Conservation (phyloP, 2,329 filamentous ascomycete species). For the Nothophaeocryptopus gaeumannii region DNA sequence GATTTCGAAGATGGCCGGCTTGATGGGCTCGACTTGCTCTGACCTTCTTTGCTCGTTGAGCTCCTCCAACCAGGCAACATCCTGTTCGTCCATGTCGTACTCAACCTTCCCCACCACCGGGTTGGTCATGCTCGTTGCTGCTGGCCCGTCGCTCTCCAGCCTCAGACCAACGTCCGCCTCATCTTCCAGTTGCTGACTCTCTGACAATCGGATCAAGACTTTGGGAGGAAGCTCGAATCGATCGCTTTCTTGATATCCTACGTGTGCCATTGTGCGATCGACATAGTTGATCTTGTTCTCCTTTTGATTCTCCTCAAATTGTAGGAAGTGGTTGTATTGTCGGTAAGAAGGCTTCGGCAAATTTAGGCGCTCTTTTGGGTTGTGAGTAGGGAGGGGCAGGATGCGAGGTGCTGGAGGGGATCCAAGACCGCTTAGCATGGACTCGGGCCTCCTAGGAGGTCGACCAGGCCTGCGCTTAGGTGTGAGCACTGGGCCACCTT, state of each 20-base stretch:
- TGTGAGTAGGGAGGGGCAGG: slow-evolving; percentile 74
- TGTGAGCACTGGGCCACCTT: slow-evolving; percentile 14
- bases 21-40: slow-evolving; percentile 75
- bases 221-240: slow-evolving; percentile 76
- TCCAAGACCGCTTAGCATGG: slow-evolving; percentile 59
- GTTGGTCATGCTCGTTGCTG: slow-evolving; percentile 52
- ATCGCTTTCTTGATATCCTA: slow-evolving; percentile 94
- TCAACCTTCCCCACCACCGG: slow-evolving; percentile 73
- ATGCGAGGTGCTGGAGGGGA: slow-evolving; percentile 63
- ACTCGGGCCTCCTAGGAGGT: slow-evolving; percentile 61
- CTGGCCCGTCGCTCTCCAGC: slow-evolving; percentile 55
- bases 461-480: slow-evolving; percentile 57
- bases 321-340: slow-evolving; percentile 72
- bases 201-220: slow-evolving; percentile 62
- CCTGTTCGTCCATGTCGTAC: slow-evolving; percentile 99
- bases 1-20: slow-evolving; percentile 92
- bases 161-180: slow-evolving; percentile 53
- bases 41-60: slow-evolving; percentile 75
- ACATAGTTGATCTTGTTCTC: slow-evolving; percentile 82
- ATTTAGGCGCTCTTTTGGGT: slow-evolving; percentile 75
- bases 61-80: slow-evolving; percentile 89
- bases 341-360: slow-evolving; percentile 73
- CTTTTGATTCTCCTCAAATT: slow-evolving; percentile 79
- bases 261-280: slow-evolving; percentile 91
- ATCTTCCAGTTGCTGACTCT: slow-evolving; percentile 63